Conservation (phyloP, 2,329 filamentous ascomycete genomes). For the Fusarium neocosmosporiellum region DNA sequence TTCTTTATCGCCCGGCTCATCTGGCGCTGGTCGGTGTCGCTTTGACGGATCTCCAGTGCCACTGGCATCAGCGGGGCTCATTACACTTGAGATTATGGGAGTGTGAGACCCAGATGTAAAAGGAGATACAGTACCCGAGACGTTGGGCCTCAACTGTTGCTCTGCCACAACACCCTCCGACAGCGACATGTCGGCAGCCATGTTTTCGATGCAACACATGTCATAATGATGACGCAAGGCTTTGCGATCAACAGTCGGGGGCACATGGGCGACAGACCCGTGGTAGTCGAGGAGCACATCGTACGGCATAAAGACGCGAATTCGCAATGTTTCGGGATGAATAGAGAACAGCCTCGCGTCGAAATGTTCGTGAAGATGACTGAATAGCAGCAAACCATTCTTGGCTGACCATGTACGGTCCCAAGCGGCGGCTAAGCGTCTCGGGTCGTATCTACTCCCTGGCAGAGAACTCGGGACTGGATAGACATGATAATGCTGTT, state of each 20-base stretch:
- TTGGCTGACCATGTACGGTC: background rate
- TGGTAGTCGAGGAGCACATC: constrained; percentile 27
- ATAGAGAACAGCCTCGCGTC: constrained; percentile 33
- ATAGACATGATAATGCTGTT: constrained; percentile 32
- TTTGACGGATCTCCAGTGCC: background rate
- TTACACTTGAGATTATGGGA: background rate
- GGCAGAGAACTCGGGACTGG: constrained; percentile 4
- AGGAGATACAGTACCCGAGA: background rate
- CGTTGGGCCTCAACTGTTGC: background rate
- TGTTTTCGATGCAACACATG: constrained; percentile 40
- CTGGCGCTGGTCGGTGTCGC: background rate
- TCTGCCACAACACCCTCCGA: background rate
- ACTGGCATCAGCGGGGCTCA: background rate
- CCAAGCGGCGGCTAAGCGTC: constrained; percentile 1
- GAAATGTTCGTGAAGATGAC: constrained; percentile 32
- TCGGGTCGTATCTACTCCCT: background rate
- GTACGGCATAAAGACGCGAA: constrained; percentile 36
- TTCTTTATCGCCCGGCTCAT: background rate
- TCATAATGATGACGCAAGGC: constrained; percentile 36
- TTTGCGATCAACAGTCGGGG: constrained; percentile 7
- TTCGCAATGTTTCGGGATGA: constrained; percentile 29
- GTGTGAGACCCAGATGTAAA: background rate
- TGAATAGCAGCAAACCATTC: constrained; percentile 32
- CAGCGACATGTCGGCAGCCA: constrained; percentile 13
- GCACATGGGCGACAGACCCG: constrained; percentile 14